Percentiles rank a stretch among this genome's conserved stretches.
Conservation (phyloP, 108 stramenopile species). For the Nitzschia sp. region DNA sequence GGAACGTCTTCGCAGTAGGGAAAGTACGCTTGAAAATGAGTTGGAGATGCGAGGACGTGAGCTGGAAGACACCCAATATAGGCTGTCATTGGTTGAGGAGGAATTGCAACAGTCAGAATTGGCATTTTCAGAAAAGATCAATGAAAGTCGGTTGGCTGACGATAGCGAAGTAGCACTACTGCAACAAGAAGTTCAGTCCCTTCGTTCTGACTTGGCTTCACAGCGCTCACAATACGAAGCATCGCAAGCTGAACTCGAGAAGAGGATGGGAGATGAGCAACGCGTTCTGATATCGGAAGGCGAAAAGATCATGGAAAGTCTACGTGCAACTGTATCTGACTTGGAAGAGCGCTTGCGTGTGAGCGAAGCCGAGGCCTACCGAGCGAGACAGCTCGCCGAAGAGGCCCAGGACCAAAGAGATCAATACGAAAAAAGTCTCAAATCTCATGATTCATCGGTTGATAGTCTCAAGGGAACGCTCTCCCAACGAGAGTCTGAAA, state of each 20-base stretch:
- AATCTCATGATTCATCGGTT: slow-evolving; percentile 20
- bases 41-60: slow-evolving; percentile 21
- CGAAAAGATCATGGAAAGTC: slow-evolving; percentile 51
- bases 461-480: slow-evolving; percentile 12
- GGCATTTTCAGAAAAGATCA: slow-evolving; percentile 7
- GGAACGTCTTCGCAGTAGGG: slow-evolving; percentile 51
- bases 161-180: slow-evolving; percentile 4
- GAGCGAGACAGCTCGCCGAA: slow-evolving; percentile 48
- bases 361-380: slow-evolving; percentile 64
- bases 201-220: slow-evolving; percentile 40
- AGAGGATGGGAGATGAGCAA: slow-evolving; percentile 72
- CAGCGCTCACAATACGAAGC: slow-evolving; percentile 42
- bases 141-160: not conserved
- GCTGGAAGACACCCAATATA: slow-evolving; percentile 30
- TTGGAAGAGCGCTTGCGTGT: slow-evolving; percentile 43
- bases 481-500: slow-evolving; percentile 6
- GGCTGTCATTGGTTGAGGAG: slow-evolving; percentile 51
- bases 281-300: slow-evolving; percentile 62
- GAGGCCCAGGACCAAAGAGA: slow-evolving; percentile 53
- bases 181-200: slow-evolving; percentile 47
- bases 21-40: slow-evolving; percentile 37
- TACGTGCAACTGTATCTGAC: slow-evolving; percentile 42
- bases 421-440: slow-evolving; percentile 35
- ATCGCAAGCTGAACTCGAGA: slow-evolving; percentile 42
- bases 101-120: slow-evolving; percentile 36